phyloP scores from a whole-genome alignment of 495 filamentous ascomycete species.

The Acidiella bohemica region DNA sequence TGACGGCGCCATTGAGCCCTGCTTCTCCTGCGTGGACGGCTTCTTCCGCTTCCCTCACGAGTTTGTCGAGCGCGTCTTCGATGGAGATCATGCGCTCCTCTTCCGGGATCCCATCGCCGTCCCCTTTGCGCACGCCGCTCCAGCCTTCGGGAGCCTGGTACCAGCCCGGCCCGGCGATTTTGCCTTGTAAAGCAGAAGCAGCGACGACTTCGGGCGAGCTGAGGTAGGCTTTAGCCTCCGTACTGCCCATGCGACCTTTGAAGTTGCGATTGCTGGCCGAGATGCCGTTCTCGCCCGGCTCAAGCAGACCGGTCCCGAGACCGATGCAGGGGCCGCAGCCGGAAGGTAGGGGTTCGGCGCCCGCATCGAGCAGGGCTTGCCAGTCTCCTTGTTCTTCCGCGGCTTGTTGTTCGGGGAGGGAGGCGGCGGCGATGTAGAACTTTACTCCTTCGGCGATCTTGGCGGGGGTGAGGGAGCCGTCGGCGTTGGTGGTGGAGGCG shows the following conservation, averaged over 20 bases:
- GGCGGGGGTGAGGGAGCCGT: slow-evolving; percentile 37
- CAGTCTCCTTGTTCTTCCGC: slow-evolving; percentile 80
- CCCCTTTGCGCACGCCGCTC: slow-evolving; percentile 52
- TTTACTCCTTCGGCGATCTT: slow-evolving; percentile 68
- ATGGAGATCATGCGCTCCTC: slow-evolving; percentile 48
- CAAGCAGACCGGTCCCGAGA: slow-evolving; percentile 68
- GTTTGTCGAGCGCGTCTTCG: slow-evolving; percentile 53
- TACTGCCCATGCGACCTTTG: slow-evolving; percentile 81
- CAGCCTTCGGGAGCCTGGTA: slow-evolving; percentile 58
- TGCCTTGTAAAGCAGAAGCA: slow-evolving; percentile 66
- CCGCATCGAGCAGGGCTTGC: slow-evolving; percentile 70
- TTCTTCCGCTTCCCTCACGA: slow-evolving; percentile 52
- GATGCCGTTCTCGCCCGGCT: slow-evolving; percentile 81
- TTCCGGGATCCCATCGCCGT: slow-evolving; percentile 51
- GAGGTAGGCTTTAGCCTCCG: slow-evolving; percentile 75
- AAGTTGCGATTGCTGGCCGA: slow-evolving; percentile 83
- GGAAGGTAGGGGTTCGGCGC: slow-evolving; percentile 58
- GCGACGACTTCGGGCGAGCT: slow-evolving; percentile 86
- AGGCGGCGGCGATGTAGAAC: slow-evolving; percentile 88
- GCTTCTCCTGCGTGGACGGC: slow-evolving; percentile 33
- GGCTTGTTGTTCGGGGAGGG: slow-evolving; percentile 58
- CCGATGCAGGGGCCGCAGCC: slow-evolving; percentile 90
- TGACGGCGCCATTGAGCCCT: slow-evolving; percentile 10
- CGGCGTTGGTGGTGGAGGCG: slow-evolving; percentile 41
- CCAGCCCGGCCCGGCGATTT: slow-evolving; percentile 66